Evolutionary conservation across 176 grass and related monocot genomes (phyloP), one percentile per base, ranked within the genome.

Genomic region (Saccharum spontaneum): DNA sequence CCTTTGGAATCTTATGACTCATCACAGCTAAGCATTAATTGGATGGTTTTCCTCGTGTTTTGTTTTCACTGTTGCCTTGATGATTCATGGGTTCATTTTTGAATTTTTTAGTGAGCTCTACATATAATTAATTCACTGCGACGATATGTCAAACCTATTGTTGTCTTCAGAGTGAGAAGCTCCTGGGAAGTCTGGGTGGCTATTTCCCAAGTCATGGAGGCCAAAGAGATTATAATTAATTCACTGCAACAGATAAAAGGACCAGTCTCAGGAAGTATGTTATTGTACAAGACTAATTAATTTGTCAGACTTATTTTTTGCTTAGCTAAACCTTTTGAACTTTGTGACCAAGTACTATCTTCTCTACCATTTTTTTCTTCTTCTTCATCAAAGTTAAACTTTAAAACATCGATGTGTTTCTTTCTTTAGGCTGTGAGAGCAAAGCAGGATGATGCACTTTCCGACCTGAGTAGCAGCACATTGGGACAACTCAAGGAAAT

Each of bases 121-220:
- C 34, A 34, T 34, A 11, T 28, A 28, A 28, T 28, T 20, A 49
- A 69, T 65, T 84, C 57, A 76, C 48, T 20, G 5, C 14, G 23
- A 71, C 59, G 3, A 71, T 71, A 20, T 83, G 40, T 2, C 12
- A 54, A 83, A 73, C 73, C 28, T 55, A 67, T 3, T 89, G 36
- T 62, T 73, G 8, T 77, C 80, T 87, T 80, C 81, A 98, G 95
- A 91, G 93, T 83, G 95, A 98, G 76, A 95, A 90, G 82, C 89
- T 98, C 86, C 79, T 98, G 82, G 88, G 90, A 73, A 98, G 93
- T 86, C 89, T 98, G 82, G 95, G 95, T 13, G 92, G 11, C 82
- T 98, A 49, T 98, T 98, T 88, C 93, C 95, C 20, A 98, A 87
- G 91, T 85, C 87, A 28, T 28, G 28, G 28, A 28, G 76, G 39